phyloP scores from a whole-genome alignment of 2,329 filamentous ascomycete genomes.

The Fusarium tricinctum region DNA sequence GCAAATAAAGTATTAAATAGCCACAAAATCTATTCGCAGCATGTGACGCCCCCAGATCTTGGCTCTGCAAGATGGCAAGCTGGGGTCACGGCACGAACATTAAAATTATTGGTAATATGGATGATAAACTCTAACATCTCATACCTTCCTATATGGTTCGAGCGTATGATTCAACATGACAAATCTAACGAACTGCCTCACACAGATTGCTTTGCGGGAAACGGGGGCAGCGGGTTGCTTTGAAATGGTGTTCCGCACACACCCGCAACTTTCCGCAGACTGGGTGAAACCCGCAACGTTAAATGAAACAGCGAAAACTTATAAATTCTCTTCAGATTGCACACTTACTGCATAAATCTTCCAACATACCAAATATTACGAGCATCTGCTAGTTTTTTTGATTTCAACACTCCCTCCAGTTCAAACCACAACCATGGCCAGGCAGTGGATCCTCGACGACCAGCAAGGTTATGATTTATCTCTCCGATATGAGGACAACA shows the following conservation, averaged over 20 bases:
- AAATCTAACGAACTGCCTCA: neutral
- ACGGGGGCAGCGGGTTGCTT: constrained; percentile 1
- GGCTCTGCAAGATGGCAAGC: no score
- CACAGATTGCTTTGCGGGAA: neutral
- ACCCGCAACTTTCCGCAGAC: constrained; percentile 5
- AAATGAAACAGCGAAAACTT: neutral
- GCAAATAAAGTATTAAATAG: no score
- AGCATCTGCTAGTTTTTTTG: neutral
- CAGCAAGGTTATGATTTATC: constrained; percentile 55
- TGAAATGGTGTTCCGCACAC: neutral
- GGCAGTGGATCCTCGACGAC: constrained; percentile 45
- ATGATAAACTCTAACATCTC: no score
- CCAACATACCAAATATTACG: fast-evolving
- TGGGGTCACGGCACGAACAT: no score
- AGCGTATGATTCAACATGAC: no score
- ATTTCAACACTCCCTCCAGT: no score
- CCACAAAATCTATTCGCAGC: no score
- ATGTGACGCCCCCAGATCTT: no score
- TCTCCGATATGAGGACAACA: constrained; percentile 51
- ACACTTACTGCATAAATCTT: fast-evolving
- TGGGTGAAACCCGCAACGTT: neutral
- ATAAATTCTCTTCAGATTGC: neutral
- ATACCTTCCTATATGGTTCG: no score
- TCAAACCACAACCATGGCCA: neutral
- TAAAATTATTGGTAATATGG: no score